Conservation (phyloP, 225 moss, liverwort and hornwort species). For the Straminergon stramineum region DNA sequence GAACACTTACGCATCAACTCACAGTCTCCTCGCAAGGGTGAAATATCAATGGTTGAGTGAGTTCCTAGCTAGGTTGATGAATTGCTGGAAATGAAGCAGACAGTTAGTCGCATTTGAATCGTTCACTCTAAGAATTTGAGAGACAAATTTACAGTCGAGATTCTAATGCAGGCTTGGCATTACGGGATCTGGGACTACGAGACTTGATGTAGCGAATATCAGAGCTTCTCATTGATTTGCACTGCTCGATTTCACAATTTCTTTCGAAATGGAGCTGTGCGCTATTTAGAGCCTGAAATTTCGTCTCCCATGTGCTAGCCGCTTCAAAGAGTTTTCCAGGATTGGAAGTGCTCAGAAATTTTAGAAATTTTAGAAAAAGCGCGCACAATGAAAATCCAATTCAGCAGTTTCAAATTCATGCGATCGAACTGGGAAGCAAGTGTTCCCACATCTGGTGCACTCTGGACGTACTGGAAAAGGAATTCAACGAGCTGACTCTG, state of each 20-base stretch:
- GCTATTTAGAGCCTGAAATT: too few species aligned
- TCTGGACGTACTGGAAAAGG: rapidly evolving
- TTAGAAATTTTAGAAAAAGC: too few species aligned
- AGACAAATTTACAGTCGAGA: background rate
- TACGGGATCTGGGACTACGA: too few species aligned
- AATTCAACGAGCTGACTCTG: background rate
- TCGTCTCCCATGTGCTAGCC: background rate
- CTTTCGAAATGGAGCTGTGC: background rate
- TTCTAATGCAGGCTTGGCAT: background rate
- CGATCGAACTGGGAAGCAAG: rapidly evolving
- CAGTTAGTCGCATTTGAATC: background rate
- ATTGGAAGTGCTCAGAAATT: background rate
- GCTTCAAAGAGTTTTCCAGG: background rate
- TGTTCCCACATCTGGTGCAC: background rate
- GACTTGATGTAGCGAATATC: background rate
- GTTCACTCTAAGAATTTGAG: background rate
- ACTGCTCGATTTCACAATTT: background rate
- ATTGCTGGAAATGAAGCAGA: background rate
- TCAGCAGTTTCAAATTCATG: background rate
- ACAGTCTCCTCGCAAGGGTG: background rate
- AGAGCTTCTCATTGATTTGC: background rate
- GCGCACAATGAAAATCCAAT: background rate
- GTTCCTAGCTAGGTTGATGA: background rate
- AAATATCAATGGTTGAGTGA: background rate
- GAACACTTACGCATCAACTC: too few species aligned